Evolutionary conservation across 2,329 filamentous ascomycete genomes (phyloP), one percentile per base, ranked within the genome.

Genomic region (Chaetomiaceae sp.): DNA sequence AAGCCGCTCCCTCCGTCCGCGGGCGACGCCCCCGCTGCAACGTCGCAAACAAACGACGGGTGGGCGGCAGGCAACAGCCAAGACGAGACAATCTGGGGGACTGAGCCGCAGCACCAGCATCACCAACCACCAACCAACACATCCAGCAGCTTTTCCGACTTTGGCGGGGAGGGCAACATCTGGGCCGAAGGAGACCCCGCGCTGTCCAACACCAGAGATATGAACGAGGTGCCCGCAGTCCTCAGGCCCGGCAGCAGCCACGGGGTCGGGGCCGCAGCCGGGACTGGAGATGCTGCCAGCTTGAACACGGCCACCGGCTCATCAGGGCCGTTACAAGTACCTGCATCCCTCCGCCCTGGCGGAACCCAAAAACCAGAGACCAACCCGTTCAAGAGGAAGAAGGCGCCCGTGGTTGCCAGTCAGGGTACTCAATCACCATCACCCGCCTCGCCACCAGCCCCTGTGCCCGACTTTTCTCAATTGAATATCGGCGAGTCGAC

Each of bases 301-400:
- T n/a, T n/a, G n/a, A n/a, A n/a, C n/a, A n/a, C n/a, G n/a, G n/a
- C n/a, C n/a, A n/a, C n/a, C n/a, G n/a, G n/a, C n/a, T n/a, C n/a
- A 51, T 16, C 45, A 53, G 21, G 57, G 14, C 47, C 55, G 14
- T 52, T 60, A n/a, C 55, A 61, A n/a, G 60, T 67, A 21, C 68
- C 67, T 3, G 60, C 58, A 13, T 54, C 63, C 7, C 56, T 70
- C 33, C 60, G 62, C 39, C 68, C 66, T 0, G 58, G 54, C 40
- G 53, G 55, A 16, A 51, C 49, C 4, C 30, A 39, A 25, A 54
- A 55, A 49, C 54, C 62, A 17, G 65, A 75, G 50, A 79, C 76
- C 17, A 81, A 81, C 47, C 78, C 78, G 0, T 81, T 81, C 61
- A 76, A 75, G 54, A 73, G 75, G 50, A 77, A 76, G 56, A 66